A percentile compares a stretch with the other conserved stretches of the same genome.
These are phyloP conservation scores for Daldinia childiae DNA, from an alignment of 495 filamentous ascomycete species.

Conservation along the genomic window DNA sequence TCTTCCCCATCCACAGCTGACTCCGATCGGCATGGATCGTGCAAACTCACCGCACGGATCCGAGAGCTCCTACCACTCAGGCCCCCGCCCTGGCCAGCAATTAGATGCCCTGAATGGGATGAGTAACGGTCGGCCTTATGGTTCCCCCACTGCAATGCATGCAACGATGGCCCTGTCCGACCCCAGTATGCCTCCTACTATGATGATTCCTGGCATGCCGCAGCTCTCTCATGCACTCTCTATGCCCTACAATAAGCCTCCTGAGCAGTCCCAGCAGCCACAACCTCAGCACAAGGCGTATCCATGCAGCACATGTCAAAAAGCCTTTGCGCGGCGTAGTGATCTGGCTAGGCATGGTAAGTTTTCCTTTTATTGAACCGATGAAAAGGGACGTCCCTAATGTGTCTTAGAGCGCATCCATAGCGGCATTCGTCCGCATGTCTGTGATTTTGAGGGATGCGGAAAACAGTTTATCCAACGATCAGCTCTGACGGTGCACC, in stretches of 20 bases:
- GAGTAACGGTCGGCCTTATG: constrained; percentile 40
- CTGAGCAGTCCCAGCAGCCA: constrained; percentile 46
- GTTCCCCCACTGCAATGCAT: constrained; percentile 55
- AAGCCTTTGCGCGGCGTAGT: constrained; percentile 92
- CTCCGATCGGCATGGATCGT: constrained; percentile 70
- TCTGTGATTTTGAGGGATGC: constrained; percentile 89
- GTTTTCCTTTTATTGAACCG: constrained; percentile 37
- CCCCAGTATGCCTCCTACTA: constrained; percentile 53
- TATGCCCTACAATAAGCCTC: constrained; percentile 48
- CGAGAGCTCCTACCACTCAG: constrained; percentile 70
- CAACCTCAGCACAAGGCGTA: constrained; percentile 72
- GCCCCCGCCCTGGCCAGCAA: constrained; percentile 53
- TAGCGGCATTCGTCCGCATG: constrained; percentile 88
- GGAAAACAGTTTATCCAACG: constrained; percentile 97
- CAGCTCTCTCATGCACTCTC: constrained; percentile 47
- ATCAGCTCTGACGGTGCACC: constrained; percentile 95
- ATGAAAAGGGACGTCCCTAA: constrained; percentile 32
- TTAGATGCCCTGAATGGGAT: constrained; percentile 64
- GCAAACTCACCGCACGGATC: constrained; percentile 74
- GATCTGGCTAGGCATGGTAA: constrained; percentile 95
- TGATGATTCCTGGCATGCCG: constrained; percentile 47
- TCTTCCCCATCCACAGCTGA: constrained; percentile 63
- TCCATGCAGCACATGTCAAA: constrained; percentile 88
- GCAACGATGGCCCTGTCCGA: constrained; percentile 59
- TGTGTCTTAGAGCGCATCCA: constrained; percentile 87